These are phyloP conservation scores for Cylindrotheca closterium DNA, from an alignment of 108 stramenopile species.

Conservation along the genomic window DNA sequence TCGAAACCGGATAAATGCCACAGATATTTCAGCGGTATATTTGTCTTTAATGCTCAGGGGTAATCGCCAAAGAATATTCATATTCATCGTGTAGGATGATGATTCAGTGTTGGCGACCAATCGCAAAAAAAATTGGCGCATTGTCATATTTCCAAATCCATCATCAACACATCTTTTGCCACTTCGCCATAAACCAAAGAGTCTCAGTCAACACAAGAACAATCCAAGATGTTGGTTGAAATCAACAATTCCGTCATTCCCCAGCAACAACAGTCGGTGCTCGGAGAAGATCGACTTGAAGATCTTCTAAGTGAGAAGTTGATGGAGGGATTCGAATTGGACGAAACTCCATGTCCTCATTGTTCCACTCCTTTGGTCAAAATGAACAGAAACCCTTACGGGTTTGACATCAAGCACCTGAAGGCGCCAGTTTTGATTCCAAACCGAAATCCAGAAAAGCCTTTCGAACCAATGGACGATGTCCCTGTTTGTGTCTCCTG, in stretches of 20 bases:
- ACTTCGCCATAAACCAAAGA: too few species aligned
- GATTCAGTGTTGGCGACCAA: too few species aligned
- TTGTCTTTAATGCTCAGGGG: too few species aligned
- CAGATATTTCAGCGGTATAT: too few species aligned
- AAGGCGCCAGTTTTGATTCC: constrained; percentile 12
- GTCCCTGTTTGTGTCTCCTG: constrained; percentile 54
- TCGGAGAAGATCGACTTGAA: constrained; percentile 25
- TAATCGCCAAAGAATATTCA: too few species aligned
- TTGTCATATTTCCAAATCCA: too few species aligned
- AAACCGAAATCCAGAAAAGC: constrained; percentile 17
- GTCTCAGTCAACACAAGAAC: too few species aligned
- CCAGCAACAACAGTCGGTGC: not conserved
- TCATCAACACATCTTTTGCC: too few species aligned
- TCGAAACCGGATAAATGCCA: too few species aligned
- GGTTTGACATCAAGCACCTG: not conserved
- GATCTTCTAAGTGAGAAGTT: constrained; percentile 40
- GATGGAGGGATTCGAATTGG: constrained; percentile 39
- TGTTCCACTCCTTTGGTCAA: constrained; percentile 45
- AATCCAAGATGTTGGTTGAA: too few species aligned
- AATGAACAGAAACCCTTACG: constrained; percentile 5
- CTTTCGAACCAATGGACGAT: constrained; percentile 38
- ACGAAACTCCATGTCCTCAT: constrained; percentile 41
- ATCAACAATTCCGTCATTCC: not conserved
- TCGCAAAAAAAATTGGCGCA: too few species aligned
- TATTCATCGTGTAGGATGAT: too few species aligned